Percentiles rank a stretch among this genome's conserved stretches.
Evolutionary conservation across 2,329 filamentous ascomycete species (phyloP).

Genomic region (Sphaerulina populicola): DNA sequence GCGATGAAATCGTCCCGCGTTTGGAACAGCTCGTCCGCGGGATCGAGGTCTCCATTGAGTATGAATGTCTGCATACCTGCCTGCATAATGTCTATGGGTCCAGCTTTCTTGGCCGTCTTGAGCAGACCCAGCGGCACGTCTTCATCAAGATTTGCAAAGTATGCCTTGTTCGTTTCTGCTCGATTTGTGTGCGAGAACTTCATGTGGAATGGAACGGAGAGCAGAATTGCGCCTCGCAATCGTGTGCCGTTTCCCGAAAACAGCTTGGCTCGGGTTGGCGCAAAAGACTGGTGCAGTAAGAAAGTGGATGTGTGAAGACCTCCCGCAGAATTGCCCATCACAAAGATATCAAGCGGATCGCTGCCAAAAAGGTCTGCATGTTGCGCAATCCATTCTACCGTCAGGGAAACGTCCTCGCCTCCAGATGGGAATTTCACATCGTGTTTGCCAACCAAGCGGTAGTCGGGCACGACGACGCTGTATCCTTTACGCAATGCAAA

Average conservation of each 20-base stretch:
- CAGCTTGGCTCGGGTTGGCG: slow-evolving; percentile 17
- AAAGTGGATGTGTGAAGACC: slow-evolving; percentile 36
- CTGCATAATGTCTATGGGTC: slow-evolving; percentile 16
- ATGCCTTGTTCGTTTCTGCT: slow-evolving; percentile 14
- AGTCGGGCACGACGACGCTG: slow-evolving; percentile 35
- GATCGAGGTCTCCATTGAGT: slow-evolving; percentile 25
- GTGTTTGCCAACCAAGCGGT: slow-evolving; percentile 33
- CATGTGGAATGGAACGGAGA: slow-evolving; percentile 26
- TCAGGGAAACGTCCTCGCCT: slow-evolving; percentile 35
- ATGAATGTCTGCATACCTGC: slow-evolving; percentile 16
- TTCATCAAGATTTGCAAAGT: slow-evolving; percentile 20
- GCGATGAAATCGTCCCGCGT: slow-evolving; percentile 22
- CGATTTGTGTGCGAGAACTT: slow-evolving; percentile 10
- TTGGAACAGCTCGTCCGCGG: slow-evolving; percentile 23
- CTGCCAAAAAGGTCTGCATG: slow-evolving; percentile 21
- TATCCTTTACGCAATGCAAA: slow-evolving; percentile 34
- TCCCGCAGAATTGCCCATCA: slow-evolving; percentile 39
- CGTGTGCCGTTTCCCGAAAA: slow-evolving; percentile 10
- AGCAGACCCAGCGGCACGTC: slow-evolving; percentile 22
- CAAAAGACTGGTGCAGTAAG: slow-evolving; percentile 27
- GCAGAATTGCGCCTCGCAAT: slow-evolving; percentile 21
- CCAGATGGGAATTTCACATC: slow-evolving; percentile 38
- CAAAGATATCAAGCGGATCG: slow-evolving; percentile 31
- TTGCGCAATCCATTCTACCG: slow-evolving; percentile 32
- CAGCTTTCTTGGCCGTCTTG: slow-evolving; percentile 11